Evolutionary conservation across 257 asterid species (phyloP).

Genomic region (Solanum pennellii): DNA sequence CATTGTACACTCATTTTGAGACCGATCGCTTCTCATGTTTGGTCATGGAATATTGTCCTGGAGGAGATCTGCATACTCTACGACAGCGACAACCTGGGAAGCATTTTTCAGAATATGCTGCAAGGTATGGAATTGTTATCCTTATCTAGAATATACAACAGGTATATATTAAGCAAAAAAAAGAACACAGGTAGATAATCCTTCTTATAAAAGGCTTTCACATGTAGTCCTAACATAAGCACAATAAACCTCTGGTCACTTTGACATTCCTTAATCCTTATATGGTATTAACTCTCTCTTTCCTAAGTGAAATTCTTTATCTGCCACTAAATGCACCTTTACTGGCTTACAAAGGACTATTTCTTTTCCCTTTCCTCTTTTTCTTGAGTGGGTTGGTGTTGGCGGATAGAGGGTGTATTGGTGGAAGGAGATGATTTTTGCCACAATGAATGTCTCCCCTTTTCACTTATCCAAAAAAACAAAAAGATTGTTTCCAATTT

Average conservation of each 20-base stretch:
- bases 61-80: constrained; percentile 45
- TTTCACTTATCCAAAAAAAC: neutral
- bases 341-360: neutral
- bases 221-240: neutral
- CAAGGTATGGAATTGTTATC: constrained; percentile 20
- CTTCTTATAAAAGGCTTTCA: neutral
- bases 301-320: neutral
- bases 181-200: neutral
- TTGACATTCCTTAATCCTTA: neutral
- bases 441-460: neutral
- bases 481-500: neutral
- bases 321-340: neutral
- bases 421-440: neutral
- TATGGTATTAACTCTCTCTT: neutral
- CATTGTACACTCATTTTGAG: constrained; percentile 50
- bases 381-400: neutral
- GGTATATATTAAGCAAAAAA: too few relatives aligned
- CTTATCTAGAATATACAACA: neutral
- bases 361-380: neutral
- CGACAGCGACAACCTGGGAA: constrained; percentile 47
- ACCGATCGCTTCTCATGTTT: constrained; percentile 41
- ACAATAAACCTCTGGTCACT: neutral
- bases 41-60: constrained; percentile 55
- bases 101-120: constrained; percentile 49
- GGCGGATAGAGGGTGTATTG: neutral